phyloP scores from a whole-genome alignment of 495 filamentous ascomycete genomes.

The Cercophora scortea region DNA sequence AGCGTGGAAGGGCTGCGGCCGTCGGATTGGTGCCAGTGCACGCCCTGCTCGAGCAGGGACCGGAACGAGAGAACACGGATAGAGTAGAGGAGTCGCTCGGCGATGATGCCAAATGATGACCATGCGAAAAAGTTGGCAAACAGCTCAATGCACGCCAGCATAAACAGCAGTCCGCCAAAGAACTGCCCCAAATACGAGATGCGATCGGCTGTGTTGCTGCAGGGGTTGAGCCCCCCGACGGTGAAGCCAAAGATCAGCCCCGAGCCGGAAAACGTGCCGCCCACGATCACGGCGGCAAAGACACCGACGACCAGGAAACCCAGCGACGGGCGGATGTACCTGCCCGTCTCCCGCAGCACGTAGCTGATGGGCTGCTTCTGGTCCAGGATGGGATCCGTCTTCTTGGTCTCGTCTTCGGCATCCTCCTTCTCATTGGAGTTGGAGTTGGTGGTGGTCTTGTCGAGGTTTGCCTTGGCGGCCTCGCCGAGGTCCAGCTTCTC shows the following conservation, averaged over 20 bases:
- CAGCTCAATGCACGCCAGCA: slow-evolving; percentile 70
- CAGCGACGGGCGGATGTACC: slow-evolving; percentile 2
- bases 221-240: slow-evolving; percentile 23
- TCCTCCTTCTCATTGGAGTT: neutral
- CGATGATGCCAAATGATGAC: slow-evolving; percentile 63
- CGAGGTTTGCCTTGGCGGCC: neutral
- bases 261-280: slow-evolving; percentile 15
- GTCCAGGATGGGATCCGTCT: slow-evolving; percentile 18
- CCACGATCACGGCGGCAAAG: slow-evolving; percentile 7
- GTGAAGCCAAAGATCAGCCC: slow-evolving; percentile 19
- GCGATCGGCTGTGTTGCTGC: slow-evolving; percentile 10
- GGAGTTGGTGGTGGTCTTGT: neutral
- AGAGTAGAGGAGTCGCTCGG: slow-evolving; percentile 65
- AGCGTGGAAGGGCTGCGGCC: slow-evolving; percentile 73
- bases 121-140: slow-evolving; percentile 60
- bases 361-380: slow-evolving; percentile 3
- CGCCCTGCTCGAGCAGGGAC: slow-evolving; percentile 77
- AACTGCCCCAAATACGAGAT: slow-evolving; percentile 64
- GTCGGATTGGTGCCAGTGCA: slow-evolving; percentile 73
- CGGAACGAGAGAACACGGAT: slow-evolving; percentile 71
- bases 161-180: slow-evolving; percentile 83
- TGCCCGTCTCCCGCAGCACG: neutral
- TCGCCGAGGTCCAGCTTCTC: slow-evolving; percentile 28
- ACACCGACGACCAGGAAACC: slow-evolving; percentile 5
- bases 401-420: slow-evolving; percentile 26